Evolutionary conservation across 495 filamentous ascomycete genomes (phyloP).

Genomic region (Cenococcum geophilum): DNA sequence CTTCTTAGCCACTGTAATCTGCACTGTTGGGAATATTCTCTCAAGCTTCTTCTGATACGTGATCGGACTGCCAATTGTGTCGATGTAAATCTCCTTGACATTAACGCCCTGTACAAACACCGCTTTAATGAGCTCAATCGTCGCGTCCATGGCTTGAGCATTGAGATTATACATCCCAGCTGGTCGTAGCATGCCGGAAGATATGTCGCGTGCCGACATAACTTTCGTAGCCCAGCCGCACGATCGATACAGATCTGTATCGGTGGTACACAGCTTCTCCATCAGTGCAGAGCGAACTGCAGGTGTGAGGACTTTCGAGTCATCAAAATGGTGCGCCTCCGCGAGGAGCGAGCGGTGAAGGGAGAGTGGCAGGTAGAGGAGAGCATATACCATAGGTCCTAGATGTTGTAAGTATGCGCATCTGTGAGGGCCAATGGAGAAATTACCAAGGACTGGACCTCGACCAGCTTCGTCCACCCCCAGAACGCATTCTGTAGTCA

Average conservation of each 20-base stretch:
- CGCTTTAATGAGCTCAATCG: conserved; percentile 71
- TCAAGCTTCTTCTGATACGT: conserved; percentile 80
- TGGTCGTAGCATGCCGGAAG: conserved; percentile 69
- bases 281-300: conserved; percentile 67
- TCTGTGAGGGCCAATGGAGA: neutral
- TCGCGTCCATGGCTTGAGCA: conserved; percentile 96
- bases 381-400: conserved; percentile 92
- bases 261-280: conserved; percentile 61
- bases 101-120: conserved; percentile 71
- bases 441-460: conserved; percentile 72
- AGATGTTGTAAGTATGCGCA: neutral
- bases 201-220: conserved; percentile 80
- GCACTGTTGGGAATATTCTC: conserved; percentile 69
- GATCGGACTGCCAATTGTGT: conserved; percentile 80
- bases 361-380: conserved; percentile 71
- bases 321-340: conserved; percentile 75
- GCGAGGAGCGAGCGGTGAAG: conserved; percentile 68
- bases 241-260: conserved; percentile 54
- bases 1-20: conserved; percentile 91
- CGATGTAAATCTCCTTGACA: conserved; percentile 84
- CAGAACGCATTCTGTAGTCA: conserved; percentile 57
- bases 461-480: conserved; percentile 95
- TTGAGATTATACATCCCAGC: conserved; percentile 79
- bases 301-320: conserved; percentile 81
- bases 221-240: conserved; percentile 79